A percentile compares a stretch with the other conserved stretches of the same genome.
Conservation (phyloP, 108 stramenopile species). For the Skeletonema costatum region DNA sequence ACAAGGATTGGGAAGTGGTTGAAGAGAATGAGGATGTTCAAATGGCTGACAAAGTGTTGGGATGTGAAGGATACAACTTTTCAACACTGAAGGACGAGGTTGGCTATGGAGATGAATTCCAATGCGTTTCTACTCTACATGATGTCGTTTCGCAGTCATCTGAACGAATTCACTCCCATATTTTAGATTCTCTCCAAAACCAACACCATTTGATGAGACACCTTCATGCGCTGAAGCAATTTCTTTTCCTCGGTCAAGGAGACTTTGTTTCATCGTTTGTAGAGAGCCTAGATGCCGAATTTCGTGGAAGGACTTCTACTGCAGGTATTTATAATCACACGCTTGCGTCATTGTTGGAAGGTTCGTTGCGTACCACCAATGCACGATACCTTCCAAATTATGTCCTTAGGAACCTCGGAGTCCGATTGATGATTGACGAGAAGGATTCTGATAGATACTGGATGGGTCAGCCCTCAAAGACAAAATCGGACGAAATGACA, state of each 20-base stretch:
- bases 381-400: constrained; percentile 77
- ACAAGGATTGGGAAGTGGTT: constrained; percentile 70
- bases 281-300: constrained; percentile 78
- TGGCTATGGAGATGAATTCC: constrained; percentile 27
- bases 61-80: constrained; percentile 15
- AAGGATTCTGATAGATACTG: constrained; percentile 49
- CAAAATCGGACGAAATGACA: constrained; percentile 34
- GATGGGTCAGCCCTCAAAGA: constrained; percentile 47
- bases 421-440: constrained; percentile 58
- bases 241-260: constrained; percentile 95
- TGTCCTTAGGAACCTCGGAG: constrained; percentile 79
- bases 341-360: constrained; percentile 78
- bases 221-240: constrained; percentile 92
- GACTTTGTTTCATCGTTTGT: constrained; percentile 93
- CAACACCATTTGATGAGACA: constrained; percentile 85
- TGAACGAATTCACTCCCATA: constrained; percentile 66
- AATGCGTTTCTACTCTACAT: constrained; percentile 46
- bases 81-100: constrained; percentile 26
- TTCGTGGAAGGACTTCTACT: constrained; percentile 49
- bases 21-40: constrained; percentile 24
- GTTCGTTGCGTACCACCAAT: constrained; percentile 86
- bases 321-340: constrained; percentile 82
- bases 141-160: constrained; percentile 58
- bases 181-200: constrained; percentile 68
- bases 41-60: constrained; percentile 13